A percentile compares a stretch with the other conserved stretches of the same genome.
These are phyloP conservation scores for Fusarium caatingaense DNA, from an alignment of 2,329 filamentous ascomycete species.

Conservation along the genomic window DNA sequence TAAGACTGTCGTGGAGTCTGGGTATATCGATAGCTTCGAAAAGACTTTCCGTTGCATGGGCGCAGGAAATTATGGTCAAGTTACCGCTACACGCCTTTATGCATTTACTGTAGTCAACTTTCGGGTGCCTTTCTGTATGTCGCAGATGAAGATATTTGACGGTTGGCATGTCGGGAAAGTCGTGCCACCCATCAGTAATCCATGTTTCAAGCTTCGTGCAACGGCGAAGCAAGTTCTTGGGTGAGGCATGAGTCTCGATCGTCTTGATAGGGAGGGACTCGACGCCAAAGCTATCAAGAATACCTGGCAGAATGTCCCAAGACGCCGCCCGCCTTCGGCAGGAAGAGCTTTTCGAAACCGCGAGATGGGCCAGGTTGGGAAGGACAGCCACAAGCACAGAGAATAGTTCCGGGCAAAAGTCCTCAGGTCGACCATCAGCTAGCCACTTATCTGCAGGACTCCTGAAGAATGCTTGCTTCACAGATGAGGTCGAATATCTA, in stretches of 20 bases:
- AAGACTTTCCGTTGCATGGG: accelerated
- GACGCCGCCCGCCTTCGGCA: no score
- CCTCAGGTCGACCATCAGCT: no score
- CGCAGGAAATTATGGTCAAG: not conserved
- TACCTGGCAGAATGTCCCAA: no score
- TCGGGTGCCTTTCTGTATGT: accelerated
- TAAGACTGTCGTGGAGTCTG: not conserved
- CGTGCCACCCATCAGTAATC: not conserved
- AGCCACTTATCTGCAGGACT: no score
- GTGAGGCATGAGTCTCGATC: not conserved
- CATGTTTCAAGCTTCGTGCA: not conserved
- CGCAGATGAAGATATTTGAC: not conserved
- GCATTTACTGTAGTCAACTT: not conserved
- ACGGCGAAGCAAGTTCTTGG: not conserved
- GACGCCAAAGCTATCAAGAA: not conserved
- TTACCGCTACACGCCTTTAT: not conserved
- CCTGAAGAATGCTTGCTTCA: not conserved
- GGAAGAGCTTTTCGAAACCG: no score
- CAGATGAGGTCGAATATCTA: accelerated
- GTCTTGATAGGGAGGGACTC: not conserved
- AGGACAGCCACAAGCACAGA: not conserved
- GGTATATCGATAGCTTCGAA: not conserved
- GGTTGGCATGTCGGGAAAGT: not conserved
- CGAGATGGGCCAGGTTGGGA: not conserved
- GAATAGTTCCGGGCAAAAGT: not conserved